phyloP scores from a whole-genome alignment of 2,329 filamentous ascomycete species.

The Daldinia sp. region DNA sequence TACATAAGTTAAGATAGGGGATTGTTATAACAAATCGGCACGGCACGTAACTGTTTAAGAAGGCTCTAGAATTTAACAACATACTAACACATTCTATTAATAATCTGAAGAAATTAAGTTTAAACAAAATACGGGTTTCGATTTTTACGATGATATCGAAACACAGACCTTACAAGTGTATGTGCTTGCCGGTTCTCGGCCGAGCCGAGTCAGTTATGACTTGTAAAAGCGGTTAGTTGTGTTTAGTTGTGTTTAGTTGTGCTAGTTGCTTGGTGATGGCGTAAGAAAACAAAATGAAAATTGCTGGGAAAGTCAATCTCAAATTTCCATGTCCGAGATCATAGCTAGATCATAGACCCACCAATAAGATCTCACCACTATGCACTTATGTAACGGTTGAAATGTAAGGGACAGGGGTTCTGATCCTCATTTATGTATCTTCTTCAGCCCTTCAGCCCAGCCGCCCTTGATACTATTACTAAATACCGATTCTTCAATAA shows the following conservation, averaged over 20 bases:
- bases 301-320: conserved; percentile 15
- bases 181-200: conserved; percentile 3
- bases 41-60: too few relatives aligned
- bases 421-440: conserved; percentile 13
- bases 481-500: conserved; percentile 3
- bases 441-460: conserved; percentile 23
- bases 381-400: conserved; percentile 27
- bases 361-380: conserved; percentile 26
- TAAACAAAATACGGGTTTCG: not conserved
- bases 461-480: conserved; percentile 7
- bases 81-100: not conserved
- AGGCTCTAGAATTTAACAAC: not conserved
- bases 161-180: not conserved
- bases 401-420: conserved; percentile 24
- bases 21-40: too few relatives aligned
- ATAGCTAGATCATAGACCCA: conserved; percentile 31
- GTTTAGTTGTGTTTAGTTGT: not conserved
- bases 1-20: too few relatives aligned
- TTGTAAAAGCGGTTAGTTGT: not conserved
- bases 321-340: conserved; percentile 30
- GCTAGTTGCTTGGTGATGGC: not conserved
- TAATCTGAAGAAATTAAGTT: not conserved
- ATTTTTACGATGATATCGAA: not conserved
- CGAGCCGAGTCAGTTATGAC: conserved; percentile 5
- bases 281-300: conserved; percentile 11